phyloP scores from a whole-genome alignment of 306 rosid species.

The Fragaria iinumae region DNA sequence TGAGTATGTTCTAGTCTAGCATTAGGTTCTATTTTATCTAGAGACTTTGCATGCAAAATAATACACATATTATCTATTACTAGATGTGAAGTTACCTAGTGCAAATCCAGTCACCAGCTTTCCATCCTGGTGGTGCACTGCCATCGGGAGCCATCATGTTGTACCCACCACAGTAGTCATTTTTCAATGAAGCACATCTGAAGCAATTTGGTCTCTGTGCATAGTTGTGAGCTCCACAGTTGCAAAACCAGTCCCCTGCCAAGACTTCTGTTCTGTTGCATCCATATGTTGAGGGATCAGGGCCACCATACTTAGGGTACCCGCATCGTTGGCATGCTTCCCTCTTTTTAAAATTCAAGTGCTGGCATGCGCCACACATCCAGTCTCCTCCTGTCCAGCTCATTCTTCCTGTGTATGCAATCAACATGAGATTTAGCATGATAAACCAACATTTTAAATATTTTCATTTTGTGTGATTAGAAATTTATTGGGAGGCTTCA shows the following conservation, averaged over 20 bases:
- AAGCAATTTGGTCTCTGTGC: slow-evolving; percentile 83
- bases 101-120: slow-evolving; percentile 94
- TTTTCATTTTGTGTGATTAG: neutral
- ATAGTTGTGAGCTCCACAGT: slow-evolving; percentile 89
- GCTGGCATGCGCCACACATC: slow-evolving; percentile 92
- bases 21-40: neutral
- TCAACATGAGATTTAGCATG: slow-evolving; percentile 1
- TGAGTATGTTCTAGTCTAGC: neutral
- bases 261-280: slow-evolving; percentile 64
- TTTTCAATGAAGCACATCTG: slow-evolving; percentile 59
- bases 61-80: neutral
- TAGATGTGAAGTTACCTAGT: slow-evolving; percentile 50
- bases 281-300: slow-evolving; percentile 70
- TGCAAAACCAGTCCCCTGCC: slow-evolving; percentile 97
- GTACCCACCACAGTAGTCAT: slow-evolving; percentile 46
- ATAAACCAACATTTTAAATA: neutral
- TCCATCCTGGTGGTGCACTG: slow-evolving; percentile 90
- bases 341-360: slow-evolving; percentile 79
- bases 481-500: neutral
- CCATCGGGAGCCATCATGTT: slow-evolving; percentile 45
- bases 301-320: slow-evolving; percentile 90
- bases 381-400: slow-evolving; percentile 96
- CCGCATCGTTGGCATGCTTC: slow-evolving; percentile 80
- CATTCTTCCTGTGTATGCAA: slow-evolving; percentile 45
- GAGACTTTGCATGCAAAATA: neutral